Conservation (phyloP, 768 basidiomycete species). For the Amanita thiersii region DNA sequence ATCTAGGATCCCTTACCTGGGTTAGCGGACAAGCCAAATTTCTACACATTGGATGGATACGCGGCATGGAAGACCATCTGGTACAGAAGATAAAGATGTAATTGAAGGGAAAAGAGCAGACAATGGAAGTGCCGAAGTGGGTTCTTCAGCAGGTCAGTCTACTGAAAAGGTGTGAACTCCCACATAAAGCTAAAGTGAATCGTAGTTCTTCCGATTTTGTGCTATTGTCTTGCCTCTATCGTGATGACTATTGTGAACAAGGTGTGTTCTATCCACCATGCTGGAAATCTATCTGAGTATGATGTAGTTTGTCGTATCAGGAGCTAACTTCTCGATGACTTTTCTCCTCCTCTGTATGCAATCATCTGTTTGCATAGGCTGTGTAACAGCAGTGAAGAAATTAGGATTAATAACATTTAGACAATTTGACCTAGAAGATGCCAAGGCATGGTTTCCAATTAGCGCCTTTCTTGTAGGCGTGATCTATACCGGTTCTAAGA, state of each 20-base stretch:
- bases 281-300: too few species aligned
- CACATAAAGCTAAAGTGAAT: background rate
- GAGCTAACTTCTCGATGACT: slow-evolving; percentile 91
- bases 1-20: background rate
- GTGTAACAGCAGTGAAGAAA: slow-evolving; percentile 69
- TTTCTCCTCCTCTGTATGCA: slow-evolving; percentile 91
- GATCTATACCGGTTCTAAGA: slow-evolving; percentile 97
- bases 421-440: slow-evolving; percentile 73
- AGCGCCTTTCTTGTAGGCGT: slow-evolving; percentile 87
- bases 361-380: slow-evolving; percentile 76
- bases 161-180: too few species aligned
- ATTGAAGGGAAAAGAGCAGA: slow-evolving; percentile 28
- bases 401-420: slow-evolving; percentile 78
- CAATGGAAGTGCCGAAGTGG: slow-evolving; percentile 21
- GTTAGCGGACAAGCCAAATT: background rate
- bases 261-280: slow-evolving; percentile 29
- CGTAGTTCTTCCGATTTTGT: slow-evolving; percentile 71
- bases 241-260: slow-evolving; percentile 98
- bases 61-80: slow-evolving; percentile 13
- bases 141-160: slow-evolving; percentile 18
- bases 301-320: slow-evolving; percentile 87
- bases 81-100: slow-evolving; percentile 17
- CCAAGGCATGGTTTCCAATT: slow-evolving; percentile 92
- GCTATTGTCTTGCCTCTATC: slow-evolving; percentile 90
- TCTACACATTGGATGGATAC: slow-evolving; percentile 8